Conservation (phyloP, 1,284 basidiomycete species). For the Fomitopsis schrenkii region DNA sequence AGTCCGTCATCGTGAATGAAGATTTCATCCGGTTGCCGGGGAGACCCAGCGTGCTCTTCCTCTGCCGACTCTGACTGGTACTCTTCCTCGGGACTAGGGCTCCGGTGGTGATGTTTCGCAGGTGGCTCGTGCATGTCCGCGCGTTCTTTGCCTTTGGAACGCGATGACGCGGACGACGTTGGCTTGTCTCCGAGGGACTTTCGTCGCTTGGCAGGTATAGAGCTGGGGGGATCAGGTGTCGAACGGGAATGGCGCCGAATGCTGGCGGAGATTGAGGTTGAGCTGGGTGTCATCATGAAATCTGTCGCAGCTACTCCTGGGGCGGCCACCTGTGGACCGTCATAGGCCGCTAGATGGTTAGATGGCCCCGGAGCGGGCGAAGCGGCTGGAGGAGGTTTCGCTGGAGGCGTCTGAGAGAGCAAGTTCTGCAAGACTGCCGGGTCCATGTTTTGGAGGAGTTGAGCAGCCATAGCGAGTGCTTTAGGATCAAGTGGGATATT, state of each 20-base stretch:
- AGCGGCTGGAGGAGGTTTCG: not conserved
- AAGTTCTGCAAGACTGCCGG: not conserved
- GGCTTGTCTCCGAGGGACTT: not conserved
- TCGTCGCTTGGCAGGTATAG: constrained; percentile 2
- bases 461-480: not conserved
- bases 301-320: constrained; percentile 1
- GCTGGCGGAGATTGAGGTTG: not conserved
- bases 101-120: not conserved
- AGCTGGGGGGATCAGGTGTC: not conserved
- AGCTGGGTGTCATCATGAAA: not conserved
- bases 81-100: not conserved
- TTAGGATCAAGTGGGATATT: not conserved
- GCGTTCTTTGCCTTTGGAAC: constrained; percentile 9
- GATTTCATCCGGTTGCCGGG: constrained; percentile 1
- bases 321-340: not conserved
- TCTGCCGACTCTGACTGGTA: not conserved
- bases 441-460: not conserved
- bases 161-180: not conserved
- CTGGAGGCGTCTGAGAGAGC: not conserved
- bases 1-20: constrained; percentile 14
- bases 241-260: not conserved
- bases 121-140: constrained; percentile 4
- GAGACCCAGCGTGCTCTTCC: not conserved
- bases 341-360: not conserved
- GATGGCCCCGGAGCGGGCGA: not conserved